Base-by-base conservation (phyloP, 2,329 filamentous ascomycete genomes). In the Elsinoe necatrix region DNA sequence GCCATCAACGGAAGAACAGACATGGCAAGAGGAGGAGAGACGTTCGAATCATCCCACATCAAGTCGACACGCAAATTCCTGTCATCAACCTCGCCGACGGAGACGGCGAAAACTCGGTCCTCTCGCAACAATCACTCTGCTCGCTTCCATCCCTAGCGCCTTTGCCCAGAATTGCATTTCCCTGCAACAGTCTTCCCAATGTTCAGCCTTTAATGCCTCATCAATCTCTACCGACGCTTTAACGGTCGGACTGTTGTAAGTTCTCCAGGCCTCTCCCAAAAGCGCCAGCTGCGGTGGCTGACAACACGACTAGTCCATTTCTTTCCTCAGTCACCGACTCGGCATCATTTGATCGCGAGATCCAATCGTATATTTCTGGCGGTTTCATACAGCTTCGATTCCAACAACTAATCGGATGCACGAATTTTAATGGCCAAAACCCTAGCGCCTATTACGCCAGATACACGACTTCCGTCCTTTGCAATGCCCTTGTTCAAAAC, bases 401-500 rank as follows among this genome's bases (percentile, higher is more conserved):
- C 72, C 79, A 87, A 69, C 77, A 80, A 55, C 76, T 89, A 48
- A 80, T 98, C 61, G 92, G 92, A 57, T 98, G 93, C 69, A 78
- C 80, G 48, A 80, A 81, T 60, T 77, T 96, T 65, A 82, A 93
- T 66, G 79, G 91, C 57, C 82, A 82, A 57, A 87, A 95, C 68
- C 85, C 89, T 3, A 85, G 82, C 63, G 80, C 86, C 65, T 81
- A 91, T 66, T 98, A 98, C 72, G 92, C 93, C 50, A 86, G 93
- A 64, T 98, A 92, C 73, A 95, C 92, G 4, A 93, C 84, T 47
- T 93, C 87, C 60, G 85, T 95, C 61, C 80, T 98, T 62, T 98
- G 93, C 79, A 97, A 95, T 76, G 81, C 88, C 62, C 87, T 98
- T 67, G 82, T 98, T 52, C 93, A 98, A 72, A 91, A 89, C 68